phyloP scores from a whole-genome alignment of 2,329 filamentous ascomycete species.

The Tolypocladium cylindrosporum region DNA sequence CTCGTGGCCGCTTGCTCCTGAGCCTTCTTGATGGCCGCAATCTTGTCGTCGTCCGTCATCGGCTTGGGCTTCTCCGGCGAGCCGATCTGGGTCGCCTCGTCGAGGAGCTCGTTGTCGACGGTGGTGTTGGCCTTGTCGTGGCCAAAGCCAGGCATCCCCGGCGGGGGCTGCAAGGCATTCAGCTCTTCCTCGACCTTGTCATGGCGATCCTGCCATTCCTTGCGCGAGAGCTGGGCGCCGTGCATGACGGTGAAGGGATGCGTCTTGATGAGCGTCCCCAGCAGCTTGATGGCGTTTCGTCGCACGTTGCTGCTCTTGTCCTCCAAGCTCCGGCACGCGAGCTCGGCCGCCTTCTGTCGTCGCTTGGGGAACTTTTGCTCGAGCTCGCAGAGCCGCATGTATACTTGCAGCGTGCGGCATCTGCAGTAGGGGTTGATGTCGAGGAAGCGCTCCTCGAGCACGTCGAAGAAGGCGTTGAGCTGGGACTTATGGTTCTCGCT shows the following conservation, averaged over 20 bases:
- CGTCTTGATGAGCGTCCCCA: slow-evolving; percentile 80
- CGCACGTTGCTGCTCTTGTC: slow-evolving; percentile 98
- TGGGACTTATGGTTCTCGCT: slow-evolving; percentile 91
- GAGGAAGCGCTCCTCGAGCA: slow-evolving; percentile 89
- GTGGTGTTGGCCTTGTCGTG: slow-evolving; percentile 57
- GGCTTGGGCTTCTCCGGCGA: slow-evolving; percentile 54
- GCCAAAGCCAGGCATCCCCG: slow-evolving; percentile 50
- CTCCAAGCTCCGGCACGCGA: slow-evolving; percentile 81
- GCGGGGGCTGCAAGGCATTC: slow-evolving; percentile 70
- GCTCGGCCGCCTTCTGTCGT: slow-evolving; percentile 75
- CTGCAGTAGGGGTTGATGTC: slow-evolving; percentile 96
- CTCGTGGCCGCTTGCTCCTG: slow-evolving; percentile 81
- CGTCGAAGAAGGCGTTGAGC: slow-evolving; percentile 93
- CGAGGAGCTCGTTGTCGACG: slow-evolving; percentile 68
- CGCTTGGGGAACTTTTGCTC: slow-evolving; percentile 93
- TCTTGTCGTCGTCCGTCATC: slow-evolving; percentile 73
- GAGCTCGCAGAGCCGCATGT: slow-evolving; percentile 83
- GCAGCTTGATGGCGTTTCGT: slow-evolving; percentile 86
- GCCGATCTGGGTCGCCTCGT: slow-evolving; percentile 78
- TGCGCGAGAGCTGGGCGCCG: slow-evolving; percentile 72
- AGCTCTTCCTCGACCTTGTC: slow-evolving; percentile 78
- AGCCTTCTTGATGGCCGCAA: slow-evolving; percentile 64
- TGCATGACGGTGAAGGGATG: slow-evolving; percentile 92
- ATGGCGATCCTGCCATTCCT: slow-evolving; percentile 76
- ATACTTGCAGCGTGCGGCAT: slow-evolving; percentile 86